phyloP scores from a whole-genome alignment of 805 yeast species.

The Wickerhamiella australiensis region DNA sequence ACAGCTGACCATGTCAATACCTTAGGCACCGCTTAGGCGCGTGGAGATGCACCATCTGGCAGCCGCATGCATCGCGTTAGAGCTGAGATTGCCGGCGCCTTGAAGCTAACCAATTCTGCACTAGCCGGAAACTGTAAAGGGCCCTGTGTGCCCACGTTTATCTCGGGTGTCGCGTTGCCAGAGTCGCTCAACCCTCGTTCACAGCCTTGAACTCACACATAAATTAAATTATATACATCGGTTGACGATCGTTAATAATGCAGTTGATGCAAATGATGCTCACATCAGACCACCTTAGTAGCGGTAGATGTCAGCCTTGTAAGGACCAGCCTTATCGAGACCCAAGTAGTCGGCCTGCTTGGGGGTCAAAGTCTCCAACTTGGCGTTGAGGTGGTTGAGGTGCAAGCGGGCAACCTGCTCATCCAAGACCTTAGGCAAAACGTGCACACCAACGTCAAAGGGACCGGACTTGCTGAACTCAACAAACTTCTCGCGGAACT shows the following conservation, averaged over 20 bases:
- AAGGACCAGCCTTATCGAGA: conserved; percentile 87
- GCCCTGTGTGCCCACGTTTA: no score
- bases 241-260: conserved; percentile 17
- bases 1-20: no score
- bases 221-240: conserved; percentile 7
- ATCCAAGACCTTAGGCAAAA: conserved; percentile 94
- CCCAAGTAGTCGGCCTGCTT: conserved; percentile 92
- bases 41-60: no score
- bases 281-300: conserved; percentile 43
- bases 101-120: no score
- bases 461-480: conserved; percentile 91
- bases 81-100: no score
- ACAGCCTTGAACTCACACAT: neutral
- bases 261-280: conserved; percentile 24
- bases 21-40: no score
- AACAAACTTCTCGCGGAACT: conserved; percentile 65
- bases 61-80: no score
- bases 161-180: no score
- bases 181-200: no score
- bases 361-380: conserved; percentile 59
- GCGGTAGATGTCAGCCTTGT: conserved; percentile 96
- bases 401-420: conserved; percentile 98
- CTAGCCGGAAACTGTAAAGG: no score
- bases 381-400: conserved; percentile 86
- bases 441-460: conserved; percentile 85